Conservation (phyloP, 805 yeast species). For the Blastobotrys robertii region DNA sequence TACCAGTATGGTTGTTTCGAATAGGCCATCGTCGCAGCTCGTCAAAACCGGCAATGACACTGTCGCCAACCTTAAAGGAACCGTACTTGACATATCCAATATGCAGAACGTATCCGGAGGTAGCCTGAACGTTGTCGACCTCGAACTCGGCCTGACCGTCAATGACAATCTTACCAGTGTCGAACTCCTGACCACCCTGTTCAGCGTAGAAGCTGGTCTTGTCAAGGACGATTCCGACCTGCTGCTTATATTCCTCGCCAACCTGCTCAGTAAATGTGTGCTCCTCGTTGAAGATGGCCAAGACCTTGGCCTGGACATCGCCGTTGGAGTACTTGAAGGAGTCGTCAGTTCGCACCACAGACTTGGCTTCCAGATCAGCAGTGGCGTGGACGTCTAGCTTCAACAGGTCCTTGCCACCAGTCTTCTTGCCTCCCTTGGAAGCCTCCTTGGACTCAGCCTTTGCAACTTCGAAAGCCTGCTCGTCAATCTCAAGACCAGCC, state of each 20-base stretch:
- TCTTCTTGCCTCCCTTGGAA: conserved; percentile 75
- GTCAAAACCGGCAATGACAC: conserved; percentile 78
- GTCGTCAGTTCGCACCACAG: conserved; percentile 71
- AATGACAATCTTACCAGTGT: conserved; percentile 83
- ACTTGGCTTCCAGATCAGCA: conserved; percentile 50
- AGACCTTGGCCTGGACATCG: conserved; percentile 56
- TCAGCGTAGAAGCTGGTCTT: conserved; percentile 95
- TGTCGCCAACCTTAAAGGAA: conserved; percentile 51
- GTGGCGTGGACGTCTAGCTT: conserved; percentile 89
- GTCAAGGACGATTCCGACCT: conserved; percentile 75
- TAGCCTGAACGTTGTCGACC: conserved; percentile 84
- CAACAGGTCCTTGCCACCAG: conserved; percentile 46
- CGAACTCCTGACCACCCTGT: conserved; percentile 98
- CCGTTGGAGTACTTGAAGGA: conserved; percentile 61
- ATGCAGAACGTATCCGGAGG: conserved; percentile 92
- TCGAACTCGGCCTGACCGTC: conserved; percentile 83
- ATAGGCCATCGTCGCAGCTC: conserved; percentile 93
- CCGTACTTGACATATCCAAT: conserved; percentile 85
- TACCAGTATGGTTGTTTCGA: conserved; percentile 97
- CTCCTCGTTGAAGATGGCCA: conserved; percentile 58
- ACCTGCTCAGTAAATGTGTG: conserved; percentile 35
- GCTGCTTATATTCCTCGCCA: conserved; percentile 32
- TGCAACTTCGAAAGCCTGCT: conserved; percentile 85
- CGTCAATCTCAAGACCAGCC: conserved; percentile 86
- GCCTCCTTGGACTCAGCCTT: conserved; percentile 86